Evolutionary conservation across 306 rosid genomes (phyloP), one percentile per base, ranked within the genome.

Genomic region (Sesbania bispinosa): DNA sequence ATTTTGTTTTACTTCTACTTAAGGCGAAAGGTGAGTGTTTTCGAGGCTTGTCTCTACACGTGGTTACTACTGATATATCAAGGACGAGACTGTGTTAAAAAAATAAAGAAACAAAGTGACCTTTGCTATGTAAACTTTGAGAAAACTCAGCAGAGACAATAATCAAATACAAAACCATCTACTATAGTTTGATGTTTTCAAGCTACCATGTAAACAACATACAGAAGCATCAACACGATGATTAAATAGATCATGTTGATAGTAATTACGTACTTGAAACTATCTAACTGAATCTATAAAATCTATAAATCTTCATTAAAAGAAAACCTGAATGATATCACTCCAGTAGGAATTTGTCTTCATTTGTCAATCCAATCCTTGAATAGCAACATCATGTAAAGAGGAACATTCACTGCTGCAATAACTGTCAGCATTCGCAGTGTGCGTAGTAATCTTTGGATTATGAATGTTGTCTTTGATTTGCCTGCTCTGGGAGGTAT

Each of bases 361-460:
- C 52, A 85, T 79, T 86, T 71, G 77, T 92, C 94, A 55, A 87
- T 81, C 94, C 97, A 92, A 79, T 92, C 96, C 88, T 92, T 87
- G 86, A 89, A 92, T 14, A 89, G 83, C 33, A 89, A 78, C 80
- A 92, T 84, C 82, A 92, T 82, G 82, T 92, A 89, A 80, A 92
- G 75, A 55, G 97, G 94, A 41, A 89, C 77, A 71, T 87, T 89
- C 66, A 89, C 94, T 0, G 90, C 96, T 57, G 94, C 90, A 61
- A 92, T 83, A 53, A 92, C 63, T 7, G 79, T 75, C 67, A 92
- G 42, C 84, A 76, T 76, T 46, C 81, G 62, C 43, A 87, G 60
- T n/a, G 72, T 60, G 62, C 96, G 88, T 64, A 87, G 42, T 81
- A 82, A 45, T 76, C 97, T 87, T 68, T 86, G 88, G 82, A 89